Base-by-base conservation (phyloP, 2,329 filamentous ascomycete species). In the Parastagonospora nodorum region DNA sequence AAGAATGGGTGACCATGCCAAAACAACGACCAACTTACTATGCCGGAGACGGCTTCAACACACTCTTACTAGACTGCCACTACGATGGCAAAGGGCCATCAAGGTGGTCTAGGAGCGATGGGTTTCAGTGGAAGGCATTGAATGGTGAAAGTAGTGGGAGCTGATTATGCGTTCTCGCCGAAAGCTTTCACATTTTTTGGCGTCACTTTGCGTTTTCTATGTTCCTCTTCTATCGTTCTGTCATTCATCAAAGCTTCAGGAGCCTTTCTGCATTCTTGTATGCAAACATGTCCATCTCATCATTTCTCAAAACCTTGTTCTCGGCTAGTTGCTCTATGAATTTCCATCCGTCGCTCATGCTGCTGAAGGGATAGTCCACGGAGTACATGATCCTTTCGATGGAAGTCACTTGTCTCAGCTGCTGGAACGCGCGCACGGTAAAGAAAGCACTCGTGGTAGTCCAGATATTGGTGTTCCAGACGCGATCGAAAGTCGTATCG, bases 401-500 rank as follows among this genome's bases (percentile, higher is more conserved):
- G 3, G 31, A 68, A 36, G 63, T 69, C 0, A 75, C 80, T 5
- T 75, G 77, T 33, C 72, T 45, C 50, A 35, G 75, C 51, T 43
- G 61, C 68, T 16, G 73, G 72, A 68, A 84, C 62, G 0, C 80
- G 77, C 14, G 74, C 73, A 12, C 83, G 44, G 16, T 74, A 65
- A 78, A 84, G 48, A 80, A 77, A 0, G 82, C 82, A 53, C 77
- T 80, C 2, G 82, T 84, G 7, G 82, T 85, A 24, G 85, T 61
- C 80, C 80, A 84, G 7, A 84, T 67, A 51, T 85, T 85, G 49
- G 75, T 68, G 27, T 77, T 72, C 74, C 78, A 85, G 0, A 84
- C 80, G 6, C 80, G 66, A 27, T 61, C 58, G 29, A 84, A 77
- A 0, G 65, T 50, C 2, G 73, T 52, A 49, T 67, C 12, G 9